Evolutionary conservation across 345 rosid genomes (phyloP).

Genomic region (Camelina neglecta): DNA sequence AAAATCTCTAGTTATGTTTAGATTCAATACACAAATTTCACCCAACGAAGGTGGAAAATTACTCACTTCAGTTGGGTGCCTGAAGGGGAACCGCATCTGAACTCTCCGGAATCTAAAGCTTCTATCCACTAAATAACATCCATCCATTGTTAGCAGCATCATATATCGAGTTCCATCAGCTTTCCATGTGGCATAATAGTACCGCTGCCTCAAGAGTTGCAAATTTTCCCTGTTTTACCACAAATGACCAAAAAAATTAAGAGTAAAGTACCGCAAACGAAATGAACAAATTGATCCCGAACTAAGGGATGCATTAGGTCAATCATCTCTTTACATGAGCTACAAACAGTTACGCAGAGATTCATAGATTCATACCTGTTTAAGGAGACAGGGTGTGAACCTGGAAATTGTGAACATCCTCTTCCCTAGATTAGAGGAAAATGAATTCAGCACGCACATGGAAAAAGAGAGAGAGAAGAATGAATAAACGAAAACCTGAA

Average conservation of each 20-base stretch:
- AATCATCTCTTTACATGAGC: too few relatives aligned
- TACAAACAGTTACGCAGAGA: conserved; percentile 3
- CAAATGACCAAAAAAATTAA: not conserved
- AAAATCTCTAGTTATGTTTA: conserved; percentile 2
- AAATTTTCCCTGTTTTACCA: conserved; percentile 77
- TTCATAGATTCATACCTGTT: conserved; percentile 56
- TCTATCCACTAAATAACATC: conserved; percentile 89
- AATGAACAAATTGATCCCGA: not conserved
- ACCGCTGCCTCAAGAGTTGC: conserved; percentile 86
- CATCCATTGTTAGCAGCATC: conserved; percentile 92
- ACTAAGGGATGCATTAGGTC: not conserved
- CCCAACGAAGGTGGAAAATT: conserved; percentile 18
- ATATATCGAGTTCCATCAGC: conserved; percentile 99
- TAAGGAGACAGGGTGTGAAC: conserved; percentile 89
- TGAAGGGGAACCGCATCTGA: conserved; percentile 96
- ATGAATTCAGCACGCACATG: too few relatives aligned
- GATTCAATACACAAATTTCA: conserved; percentile 5
- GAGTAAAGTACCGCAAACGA: conserved; percentile 4
- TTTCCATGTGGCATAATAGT: conserved; percentile 99
- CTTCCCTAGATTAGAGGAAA: conserved; percentile 66
- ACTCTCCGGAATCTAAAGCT: conserved; percentile 89
- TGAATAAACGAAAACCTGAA: not conserved
- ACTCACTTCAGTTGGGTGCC: conserved; percentile 71
- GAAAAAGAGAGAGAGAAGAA: not conserved
- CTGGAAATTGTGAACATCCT: conserved; percentile 74